Percentiles rank a stretch among this genome's conserved stretches.
Evolutionary conservation across 2,329 filamentous ascomycete species (phyloP).

Genomic region (Leptographium flavum): DNA sequence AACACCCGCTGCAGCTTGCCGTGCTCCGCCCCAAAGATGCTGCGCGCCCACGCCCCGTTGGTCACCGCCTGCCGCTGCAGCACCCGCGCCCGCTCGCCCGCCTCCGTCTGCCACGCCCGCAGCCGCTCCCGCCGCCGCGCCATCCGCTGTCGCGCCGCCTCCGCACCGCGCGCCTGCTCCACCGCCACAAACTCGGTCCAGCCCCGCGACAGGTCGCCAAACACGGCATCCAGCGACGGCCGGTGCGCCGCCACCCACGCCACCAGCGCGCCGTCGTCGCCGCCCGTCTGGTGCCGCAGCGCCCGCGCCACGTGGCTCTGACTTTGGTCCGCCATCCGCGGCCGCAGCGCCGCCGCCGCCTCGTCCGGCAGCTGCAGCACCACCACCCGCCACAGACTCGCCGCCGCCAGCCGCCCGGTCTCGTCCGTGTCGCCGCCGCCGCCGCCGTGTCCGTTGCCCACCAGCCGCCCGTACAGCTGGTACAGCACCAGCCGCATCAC

Average conservation of each 20-base stretch:
- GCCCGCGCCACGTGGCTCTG: slow-evolving; percentile 55
- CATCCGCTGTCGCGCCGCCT: slow-evolving; percentile 56
- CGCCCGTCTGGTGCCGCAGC: slow-evolving; percentile 71
- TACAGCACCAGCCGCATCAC: slow-evolving; percentile 81
- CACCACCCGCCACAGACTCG: slow-evolving; percentile 79
- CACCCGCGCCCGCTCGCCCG: slow-evolving; percentile 52
- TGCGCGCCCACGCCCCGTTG: slow-evolving; percentile 85
- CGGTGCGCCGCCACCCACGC: slow-evolving; percentile 78
- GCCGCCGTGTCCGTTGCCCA: too few relatives aligned
- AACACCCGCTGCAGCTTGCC: slow-evolving; percentile 78
- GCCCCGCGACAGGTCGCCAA: slow-evolving; percentile 60
- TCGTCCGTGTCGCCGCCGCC: slow-evolving; percentile 48
- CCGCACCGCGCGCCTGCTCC: slow-evolving; percentile 70
- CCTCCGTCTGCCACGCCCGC: slow-evolving; percentile 63
- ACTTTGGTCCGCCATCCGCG: slow-evolving; percentile 53
- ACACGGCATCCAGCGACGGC: slow-evolving; percentile 63
- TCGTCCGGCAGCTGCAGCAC: slow-evolving; percentile 87
- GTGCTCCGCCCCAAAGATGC: slow-evolving; percentile 84
- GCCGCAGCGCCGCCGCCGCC: slow-evolving; percentile 56
- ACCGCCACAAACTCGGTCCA: slow-evolving; percentile 80
- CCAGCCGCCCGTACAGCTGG: slow-evolving; percentile 77
- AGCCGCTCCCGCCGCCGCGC: slow-evolving; percentile 69
- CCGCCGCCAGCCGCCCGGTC: slow-evolving; percentile 58
- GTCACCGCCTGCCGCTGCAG: slow-evolving; percentile 74
- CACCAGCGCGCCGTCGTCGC: slow-evolving; percentile 81